Evolutionary conservation across 1,284 basidiomycete genomes (phyloP).

Genomic region (Mycosarcoma mackinlayi): DNA sequence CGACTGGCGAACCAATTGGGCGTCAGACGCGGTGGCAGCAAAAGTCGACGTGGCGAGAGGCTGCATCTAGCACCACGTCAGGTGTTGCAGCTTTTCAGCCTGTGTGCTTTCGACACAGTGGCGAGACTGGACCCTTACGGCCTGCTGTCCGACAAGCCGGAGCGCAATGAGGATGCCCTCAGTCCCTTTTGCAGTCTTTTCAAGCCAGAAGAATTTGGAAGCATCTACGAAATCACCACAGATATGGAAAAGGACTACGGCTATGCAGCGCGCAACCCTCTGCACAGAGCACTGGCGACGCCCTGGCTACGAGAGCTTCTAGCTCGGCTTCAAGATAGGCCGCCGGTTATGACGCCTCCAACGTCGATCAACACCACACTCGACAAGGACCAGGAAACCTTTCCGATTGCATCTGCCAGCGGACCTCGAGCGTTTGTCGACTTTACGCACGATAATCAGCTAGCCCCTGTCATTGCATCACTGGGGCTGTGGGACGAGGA

Average conservation of each 20-base stretch:
- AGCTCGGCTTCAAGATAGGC: conserved; percentile 19
- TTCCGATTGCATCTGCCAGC: conserved; percentile 16
- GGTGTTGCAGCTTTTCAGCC: conserved; percentile 40
- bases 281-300: conserved; percentile 32
- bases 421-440: conserved; percentile 37
- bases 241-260: conserved; percentile 43
- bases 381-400: conserved; percentile 14
- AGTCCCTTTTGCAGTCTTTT: conserved; percentile 38
- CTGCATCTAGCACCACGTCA: conserved; percentile 26
- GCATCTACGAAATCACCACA: conserved; percentile 34
- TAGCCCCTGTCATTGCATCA: conserved; percentile 42
- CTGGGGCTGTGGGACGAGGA: conserved; percentile 17
- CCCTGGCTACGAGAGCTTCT: conserved; percentile 43
- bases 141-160: conserved; percentile 1
- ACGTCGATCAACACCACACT: conserved; percentile 51
- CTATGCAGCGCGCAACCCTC: conserved; percentile 28
- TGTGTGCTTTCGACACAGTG: conserved; percentile 50
- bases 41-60: conserved; percentile 26
- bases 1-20: conserved; percentile 29
- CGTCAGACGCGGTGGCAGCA: conserved; percentile 21
- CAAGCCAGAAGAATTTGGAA: conserved; percentile 18
- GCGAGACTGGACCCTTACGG: conserved; percentile 39
- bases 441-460: conserved; percentile 52
- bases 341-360: conserved; percentile 31
- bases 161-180: conserved; percentile 26